These are phyloP conservation scores for Penicillium pulvis DNA, from an alignment of 495 filamentous ascomycete genomes.

Conservation along the genomic window DNA sequence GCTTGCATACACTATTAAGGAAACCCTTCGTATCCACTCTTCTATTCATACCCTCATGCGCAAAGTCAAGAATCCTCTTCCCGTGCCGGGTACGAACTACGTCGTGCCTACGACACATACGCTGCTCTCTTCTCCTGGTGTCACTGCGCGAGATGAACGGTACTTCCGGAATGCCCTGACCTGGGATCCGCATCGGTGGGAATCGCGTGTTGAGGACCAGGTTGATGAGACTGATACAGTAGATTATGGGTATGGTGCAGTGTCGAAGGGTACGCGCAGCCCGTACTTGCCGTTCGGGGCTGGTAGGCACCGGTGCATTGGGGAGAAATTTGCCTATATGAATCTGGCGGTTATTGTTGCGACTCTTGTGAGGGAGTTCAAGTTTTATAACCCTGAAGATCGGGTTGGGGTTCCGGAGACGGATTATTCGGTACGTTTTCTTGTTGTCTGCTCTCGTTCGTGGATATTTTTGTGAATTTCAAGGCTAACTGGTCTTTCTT, in stretches of 20 bases:
- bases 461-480: neutral
- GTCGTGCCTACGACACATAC: slow-evolving; percentile 74
- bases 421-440: slow-evolving; percentile 73
- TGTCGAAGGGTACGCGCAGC: slow-evolving; percentile 81
- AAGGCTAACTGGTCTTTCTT: slow-evolving; percentile 9
- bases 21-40: slow-evolving; percentile 77
- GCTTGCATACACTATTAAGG: slow-evolving; percentile 71
- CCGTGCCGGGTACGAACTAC: slow-evolving; percentile 75
- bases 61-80: slow-evolving; percentile 78
- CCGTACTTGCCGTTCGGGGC: slow-evolving; percentile 96
- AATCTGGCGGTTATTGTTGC: slow-evolving; percentile 85
- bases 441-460: neutral
- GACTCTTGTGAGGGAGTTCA: slow-evolving; percentile 75
- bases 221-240: slow-evolving; percentile 69
- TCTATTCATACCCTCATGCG: slow-evolving; percentile 87
- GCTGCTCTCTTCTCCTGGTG: slow-evolving; percentile 80
- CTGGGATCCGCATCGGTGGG: slow-evolving; percentile 94
- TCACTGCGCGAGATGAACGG: slow-evolving; percentile 64
- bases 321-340: slow-evolving; percentile 94
- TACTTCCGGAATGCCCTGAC: slow-evolving; percentile 79
- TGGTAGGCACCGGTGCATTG: slow-evolving; percentile 91
- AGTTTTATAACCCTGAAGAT: slow-evolving; percentile 70
- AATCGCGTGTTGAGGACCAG: slow-evolving; percentile 54
- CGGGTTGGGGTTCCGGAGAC: slow-evolving; percentile 71
- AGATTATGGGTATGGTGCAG: slow-evolving; percentile 92